Evolutionary conservation across 2,329 filamentous ascomycete genomes (phyloP).

Genomic region (Teratosphaeria epicoccoides): DNA sequence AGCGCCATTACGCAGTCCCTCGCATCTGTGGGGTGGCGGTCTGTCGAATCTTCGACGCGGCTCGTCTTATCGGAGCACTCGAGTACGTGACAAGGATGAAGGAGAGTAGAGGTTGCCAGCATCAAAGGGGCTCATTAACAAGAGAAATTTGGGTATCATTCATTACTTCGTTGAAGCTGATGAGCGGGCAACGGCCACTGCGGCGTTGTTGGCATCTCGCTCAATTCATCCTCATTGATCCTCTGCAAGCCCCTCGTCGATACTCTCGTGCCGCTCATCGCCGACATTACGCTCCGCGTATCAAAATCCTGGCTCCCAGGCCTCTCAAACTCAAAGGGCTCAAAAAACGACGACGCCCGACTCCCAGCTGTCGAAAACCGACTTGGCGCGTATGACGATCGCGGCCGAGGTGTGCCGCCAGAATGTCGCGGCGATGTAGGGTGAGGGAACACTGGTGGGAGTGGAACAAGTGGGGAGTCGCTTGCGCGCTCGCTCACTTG

Average conservation of each 20-base stretch:
- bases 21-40: no score
- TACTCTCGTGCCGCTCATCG: neutral
- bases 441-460: neutral
- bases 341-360: slow-evolving; percentile 2
- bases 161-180: neutral
- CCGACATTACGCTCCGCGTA: neutral
- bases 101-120: neutral
- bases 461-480: neutral
- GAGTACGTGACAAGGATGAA: neutral
- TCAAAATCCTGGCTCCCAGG: slow-evolving; percentile 1
- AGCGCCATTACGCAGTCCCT: no score
- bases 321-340: slow-evolving; percentile 7
- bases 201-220: neutral
- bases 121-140: neutral
- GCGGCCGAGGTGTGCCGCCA: neutral
- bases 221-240: slow-evolving; percentile 1
- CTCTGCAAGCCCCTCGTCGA: neutral
- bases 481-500: neutral
- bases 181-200: slow-evolving; percentile 2
- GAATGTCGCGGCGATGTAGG: neutral
- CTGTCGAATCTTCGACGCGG: no score
- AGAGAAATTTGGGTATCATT: neutral
- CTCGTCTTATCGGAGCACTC: neutral
- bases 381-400: neutral
- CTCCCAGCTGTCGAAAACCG: neutral